A percentile compares a stretch with the other conserved stretches of the same genome.
These are phyloP conservation scores for Leccinum solheimii DNA, from an alignment of 1,284 basidiomycete genomes.

Conservation along the genomic window DNA sequence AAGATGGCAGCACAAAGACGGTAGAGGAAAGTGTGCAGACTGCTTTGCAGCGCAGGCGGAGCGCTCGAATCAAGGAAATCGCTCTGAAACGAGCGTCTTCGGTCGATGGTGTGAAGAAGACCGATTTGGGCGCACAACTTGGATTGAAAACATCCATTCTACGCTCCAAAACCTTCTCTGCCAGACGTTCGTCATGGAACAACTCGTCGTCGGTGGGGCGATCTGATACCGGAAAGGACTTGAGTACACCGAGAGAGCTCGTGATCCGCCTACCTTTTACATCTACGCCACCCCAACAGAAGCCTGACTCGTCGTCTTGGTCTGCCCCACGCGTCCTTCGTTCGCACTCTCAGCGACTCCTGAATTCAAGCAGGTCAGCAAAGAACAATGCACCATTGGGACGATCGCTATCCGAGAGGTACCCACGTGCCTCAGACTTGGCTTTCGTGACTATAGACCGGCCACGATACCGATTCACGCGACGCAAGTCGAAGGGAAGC, in stretches of 20 bases:
- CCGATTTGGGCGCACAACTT: background rate
- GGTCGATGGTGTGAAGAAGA: conserved; percentile 1
- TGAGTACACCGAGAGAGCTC: conserved; percentile 15
- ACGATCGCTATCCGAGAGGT: conserved; percentile 27
- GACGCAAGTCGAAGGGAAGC: conserved; percentile 16
- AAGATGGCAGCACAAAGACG: background rate
- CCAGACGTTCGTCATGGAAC: background rate
- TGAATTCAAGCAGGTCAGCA: background rate
- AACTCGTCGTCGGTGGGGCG: background rate
- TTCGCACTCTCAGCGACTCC: conserved; percentile 35
- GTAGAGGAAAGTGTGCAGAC: background rate
- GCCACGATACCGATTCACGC: conserved; percentile 28
- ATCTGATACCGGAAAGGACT: background rate
- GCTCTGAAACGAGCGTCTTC: conserved; percentile 18
- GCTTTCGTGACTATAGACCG: conserved; percentile 32
- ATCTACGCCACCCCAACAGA: conserved; percentile 16
- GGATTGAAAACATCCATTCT: conserved; percentile 12
- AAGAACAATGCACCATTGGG: conserved; percentile 17
- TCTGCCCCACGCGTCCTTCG: conserved; percentile 34
- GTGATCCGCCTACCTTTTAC: conserved; percentile 30
- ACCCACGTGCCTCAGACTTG: conserved; percentile 29
- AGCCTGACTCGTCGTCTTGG: conserved; percentile 2
- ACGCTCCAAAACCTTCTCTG: conserved; percentile 9
- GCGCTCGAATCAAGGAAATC: conserved; percentile 28
- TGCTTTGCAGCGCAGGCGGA: conserved; percentile 23